Base-by-base conservation (phyloP, 2,329 filamentous ascomycete genomes). In the Trichoderma koningiopsis region DNA sequence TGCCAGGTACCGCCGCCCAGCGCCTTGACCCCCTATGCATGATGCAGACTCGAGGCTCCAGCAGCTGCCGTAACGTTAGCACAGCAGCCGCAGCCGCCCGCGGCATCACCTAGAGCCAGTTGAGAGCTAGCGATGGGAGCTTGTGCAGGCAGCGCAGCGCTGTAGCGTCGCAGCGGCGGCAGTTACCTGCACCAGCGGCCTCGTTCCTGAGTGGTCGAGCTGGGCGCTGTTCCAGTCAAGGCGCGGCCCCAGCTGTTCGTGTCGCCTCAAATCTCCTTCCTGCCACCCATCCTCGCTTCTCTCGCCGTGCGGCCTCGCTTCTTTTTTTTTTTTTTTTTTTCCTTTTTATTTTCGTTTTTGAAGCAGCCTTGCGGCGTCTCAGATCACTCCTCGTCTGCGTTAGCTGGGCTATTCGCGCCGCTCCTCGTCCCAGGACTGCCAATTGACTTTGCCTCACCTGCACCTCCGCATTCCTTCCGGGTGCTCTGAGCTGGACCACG, bases 191-290 rank as follows among this genome's bases (percentile, higher is more conserved):
- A 49, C 49, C 40, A 64, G 61, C 19, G 35, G 62, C 52, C 62
- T 65, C 37, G 62, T 57, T 57, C 52, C 53, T 65, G 35, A 57
- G 62, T 56, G 33, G 62, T 56, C 35, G 52, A 19, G 37, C 27
- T 13, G n/a, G 35, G 14, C 22, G 59, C 60, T 29, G 22, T 53
- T 43, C 61, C 61, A 22, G 47, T 37, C 52, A 57, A 27, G 47
- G 35, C n/a, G 16, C 24, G 29, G 13, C 55, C 63, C 63, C 63
- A 67, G 63, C 63, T 67, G 63, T 67, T 67, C 63, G 29, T 59
- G 63, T 67, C 63, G 63, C 63, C 63, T 67, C 63, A 59, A 67
- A 67, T 67, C 63, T 67, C 63, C 63, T 67, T 67, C 63, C 49
- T 59, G 19, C 63, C 63, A 49, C 63, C 63, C 63, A 59, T 67